A percentile compares a stretch with the other conserved stretches of the same genome.
These are phyloP conservation scores for Lactarius sanguifluus DNA, from an alignment of 768 basidiomycete species.

Conservation along the genomic window DNA sequence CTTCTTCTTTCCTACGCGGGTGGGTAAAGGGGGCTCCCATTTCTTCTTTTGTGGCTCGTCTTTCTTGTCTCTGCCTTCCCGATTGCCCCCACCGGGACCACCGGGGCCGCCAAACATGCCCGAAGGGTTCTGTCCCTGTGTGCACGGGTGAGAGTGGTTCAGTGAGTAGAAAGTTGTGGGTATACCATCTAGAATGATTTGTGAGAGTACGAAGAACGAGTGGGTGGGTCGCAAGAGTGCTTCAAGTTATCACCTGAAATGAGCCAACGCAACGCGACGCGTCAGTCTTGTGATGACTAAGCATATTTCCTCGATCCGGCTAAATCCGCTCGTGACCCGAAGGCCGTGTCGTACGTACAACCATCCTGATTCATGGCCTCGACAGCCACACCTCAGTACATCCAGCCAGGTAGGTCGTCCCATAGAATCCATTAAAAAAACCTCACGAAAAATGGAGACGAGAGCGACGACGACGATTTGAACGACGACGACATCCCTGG, in stretches of 20 bases:
- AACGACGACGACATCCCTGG: constrained; percentile 81
- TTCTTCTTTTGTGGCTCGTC: constrained; percentile 78
- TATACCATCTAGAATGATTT: constrained; percentile 20
- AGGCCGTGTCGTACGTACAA: neutral
- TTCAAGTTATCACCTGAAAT: constrained; percentile 20
- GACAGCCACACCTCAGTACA: constrained; percentile 70
- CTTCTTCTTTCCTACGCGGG: constrained; percentile 97
- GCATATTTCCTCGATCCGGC: constrained; percentile 11
- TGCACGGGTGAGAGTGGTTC: constrained; percentile 1
- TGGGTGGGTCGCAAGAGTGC: constrained; percentile 18
- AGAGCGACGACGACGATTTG: constrained; percentile 82
- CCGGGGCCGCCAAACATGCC: constrained; percentile 43
- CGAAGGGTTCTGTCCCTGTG: constrained; percentile 75
- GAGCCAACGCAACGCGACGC: constrained; percentile 35
- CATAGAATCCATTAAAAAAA: too few relatives aligned
- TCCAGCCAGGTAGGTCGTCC: constrained; percentile 62
- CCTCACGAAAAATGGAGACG: constrained; percentile 32
- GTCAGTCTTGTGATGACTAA: constrained; percentile 34
- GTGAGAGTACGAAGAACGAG: constrained; percentile 9
- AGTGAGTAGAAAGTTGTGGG: constrained; percentile 18
- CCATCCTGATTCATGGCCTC: constrained; percentile 28
- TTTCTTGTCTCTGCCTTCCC: constrained; percentile 39
- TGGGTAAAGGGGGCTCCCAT: constrained; percentile 98
- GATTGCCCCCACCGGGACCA: constrained; percentile 33
- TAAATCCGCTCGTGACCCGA: neutral